Conservation (phyloP, 805 yeast genomes). For the Metschnikowia colocasiae region DNA sequence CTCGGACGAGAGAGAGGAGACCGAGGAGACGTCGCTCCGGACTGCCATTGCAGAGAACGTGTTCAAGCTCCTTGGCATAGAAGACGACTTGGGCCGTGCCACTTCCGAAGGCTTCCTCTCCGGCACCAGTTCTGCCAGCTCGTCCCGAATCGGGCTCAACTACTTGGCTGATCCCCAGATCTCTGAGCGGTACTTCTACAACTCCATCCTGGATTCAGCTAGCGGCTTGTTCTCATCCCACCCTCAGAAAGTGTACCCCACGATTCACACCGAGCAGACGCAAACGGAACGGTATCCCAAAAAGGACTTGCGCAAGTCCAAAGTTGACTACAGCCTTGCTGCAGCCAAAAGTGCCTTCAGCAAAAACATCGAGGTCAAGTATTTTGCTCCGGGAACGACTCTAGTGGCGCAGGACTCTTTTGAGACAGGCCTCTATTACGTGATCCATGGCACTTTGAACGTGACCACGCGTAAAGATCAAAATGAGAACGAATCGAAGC, state of each 20-base stretch:
- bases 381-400: conserved; percentile 48
- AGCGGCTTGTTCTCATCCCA: background rate
- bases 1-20: conserved; percentile 59
- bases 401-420: conserved; percentile 62
- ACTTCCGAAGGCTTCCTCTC: background rate
- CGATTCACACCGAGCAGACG: conserved; percentile 22
- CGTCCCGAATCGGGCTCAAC: conserved; percentile 31
- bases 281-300: background rate
- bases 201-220: conserved; percentile 17
- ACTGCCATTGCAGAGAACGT: conserved; percentile 68
- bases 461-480: conserved; percentile 30
- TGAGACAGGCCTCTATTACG: conserved; percentile 73
- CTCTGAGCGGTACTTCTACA: conserved; percentile 18
- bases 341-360: conserved; percentile 57
- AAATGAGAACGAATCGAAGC: background rate
- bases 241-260: conserved; percentile 28
- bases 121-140: conserved; percentile 19
- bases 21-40: conserved; percentile 63
- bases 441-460: conserved; percentile 74
- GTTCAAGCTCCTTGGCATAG: conserved; percentile 63
- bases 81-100: conserved; percentile 25
- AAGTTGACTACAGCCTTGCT: conserved; percentile 38
- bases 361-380: conserved; percentile 53
- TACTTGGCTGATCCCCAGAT: conserved; percentile 18
- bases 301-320: background rate